Evolutionary conservation across 2,329 filamentous ascomycete genomes (phyloP), one percentile per base, ranked within the genome.

Genomic region (Coleophoma eucalyptorum): DNA sequence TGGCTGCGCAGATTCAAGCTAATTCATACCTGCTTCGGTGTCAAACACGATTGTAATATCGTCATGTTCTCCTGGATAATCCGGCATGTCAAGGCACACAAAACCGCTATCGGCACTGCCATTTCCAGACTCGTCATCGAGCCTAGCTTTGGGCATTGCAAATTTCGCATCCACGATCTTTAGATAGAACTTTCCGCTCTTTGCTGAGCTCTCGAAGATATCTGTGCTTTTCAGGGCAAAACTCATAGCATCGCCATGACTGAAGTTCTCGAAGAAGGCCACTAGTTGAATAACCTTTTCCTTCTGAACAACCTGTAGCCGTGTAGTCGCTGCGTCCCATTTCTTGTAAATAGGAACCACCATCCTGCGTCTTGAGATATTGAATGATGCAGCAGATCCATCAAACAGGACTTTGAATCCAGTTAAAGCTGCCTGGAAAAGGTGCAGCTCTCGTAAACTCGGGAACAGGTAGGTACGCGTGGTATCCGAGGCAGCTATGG

Each of bases 291-390:
- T 70, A 13, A 87, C 80, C 62, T 84, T 88, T 55, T 91, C 88
- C 57, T 87, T 85, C 57, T 83, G 78, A 34, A 96, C 83, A 35
- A 96, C 77, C 65, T 96, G 91, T 7, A 96, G 75, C 34, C 92
- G 83, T 8, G 89, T 89, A 35, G 78, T 79, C n/a, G 78, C 83
- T 2, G 91, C 89, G 64, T 95, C 90, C 89, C 90, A 95, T 68
- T 94, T 94, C 72, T 96, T 96, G 72, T 95, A 89, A 58, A 96
- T 93, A 0, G 90, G 90, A 15, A 96, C 90, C 12, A 96, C 89
- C 86, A 92, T 94, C 58, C 89, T 82, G 45, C 89, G 83, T 31
- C 91, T 84, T 1, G 91, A 85, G 57, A 96, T 96, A 51, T 87
- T 84, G 67, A 96, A 89, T 0, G 83, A 84, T 7, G 79, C 75